Base-by-base conservation (phyloP, 495 filamentous ascomycete species). In the Penicillium taxi region DNA sequence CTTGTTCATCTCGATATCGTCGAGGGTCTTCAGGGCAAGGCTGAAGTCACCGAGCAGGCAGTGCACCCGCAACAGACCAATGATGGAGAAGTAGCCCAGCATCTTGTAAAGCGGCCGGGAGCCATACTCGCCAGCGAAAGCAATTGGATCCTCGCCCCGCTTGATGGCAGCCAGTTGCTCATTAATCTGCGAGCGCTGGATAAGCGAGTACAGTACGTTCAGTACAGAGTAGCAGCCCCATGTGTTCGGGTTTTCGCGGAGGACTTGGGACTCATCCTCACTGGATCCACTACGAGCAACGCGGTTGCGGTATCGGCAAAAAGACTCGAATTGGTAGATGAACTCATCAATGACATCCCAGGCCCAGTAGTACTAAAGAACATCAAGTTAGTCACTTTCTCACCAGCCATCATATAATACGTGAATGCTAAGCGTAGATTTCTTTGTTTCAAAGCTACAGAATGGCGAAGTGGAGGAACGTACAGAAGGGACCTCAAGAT, bases 341-440 rank as follows among this genome's bases (percentile, higher is more conserved):
- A 98, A 98, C 58, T 98, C 91, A 55, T 98, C 91, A 63, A 98
- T 96, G 42, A 96, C 93, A 67, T 98, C 91, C 91, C 93, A 98
- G 12, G 91, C 93, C 91, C 91, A 98, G 70, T 87, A 94, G 66
- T 94, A 89, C 91, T 98, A 64, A 63, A 36, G 4, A 21, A 27
- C 17, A 8, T 3, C 15, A 38, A 23, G 32, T 32, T 53, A 41
- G 46, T 45, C 29, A 15, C 15, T 18, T 29, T 2, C 41, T 37
- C 23, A n/a, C 30, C 33, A 38, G 25, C 23, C 19, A 7, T 21
- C 12, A 18, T 29, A 26, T 11, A 25, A 7, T 27, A 11, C 5
- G n/a, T n/a, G n/a, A n/a, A 44, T 42, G 48, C 29, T 37, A 41
- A 42, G 27, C n/a, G n/a, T 28, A 16, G 13, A 28, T 47, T 44